A percentile compares a stretch with the other conserved stretches of the same genome.
These are phyloP conservation scores for Fragaria nilgerrensis DNA, from an alignment of 306 rosid genomes.

Conservation along the genomic window DNA sequence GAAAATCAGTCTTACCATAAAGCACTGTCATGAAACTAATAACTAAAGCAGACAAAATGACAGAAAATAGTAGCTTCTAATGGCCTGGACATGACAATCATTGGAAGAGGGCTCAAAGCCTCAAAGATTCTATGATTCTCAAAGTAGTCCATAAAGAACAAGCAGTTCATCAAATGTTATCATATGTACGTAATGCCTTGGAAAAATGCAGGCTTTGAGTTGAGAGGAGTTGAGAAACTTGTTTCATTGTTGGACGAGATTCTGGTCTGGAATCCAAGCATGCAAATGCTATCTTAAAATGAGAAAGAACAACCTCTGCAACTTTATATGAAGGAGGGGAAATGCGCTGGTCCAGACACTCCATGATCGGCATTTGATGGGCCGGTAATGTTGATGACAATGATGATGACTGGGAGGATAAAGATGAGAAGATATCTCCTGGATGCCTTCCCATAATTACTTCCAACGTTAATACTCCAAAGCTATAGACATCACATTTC, in stretches of 20 bases:
- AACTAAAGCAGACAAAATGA: background rate
- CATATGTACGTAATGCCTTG: background rate
- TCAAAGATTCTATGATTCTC: too few relatives aligned
- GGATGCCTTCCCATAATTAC: conserved; percentile 9
- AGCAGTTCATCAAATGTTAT: background rate
- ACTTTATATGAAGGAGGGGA: background rate
- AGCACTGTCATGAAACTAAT: background rate
- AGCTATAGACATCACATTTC: conserved; percentile 10
- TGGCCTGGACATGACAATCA: background rate
- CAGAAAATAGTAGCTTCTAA: background rate
- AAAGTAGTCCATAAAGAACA: background rate
- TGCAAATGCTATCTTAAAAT: background rate
- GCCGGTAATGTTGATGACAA: background rate
- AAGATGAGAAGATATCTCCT: background rate
- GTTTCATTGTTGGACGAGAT: conserved; percentile 12
- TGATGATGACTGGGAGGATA: background rate
- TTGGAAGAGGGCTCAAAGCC: background rate
- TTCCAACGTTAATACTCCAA: background rate
- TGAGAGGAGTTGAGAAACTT: conserved; percentile 6
- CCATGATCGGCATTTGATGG: background rate
- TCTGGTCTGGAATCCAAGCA: background rate
- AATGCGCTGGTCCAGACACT: conserved; percentile 5
- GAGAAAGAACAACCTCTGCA: background rate
- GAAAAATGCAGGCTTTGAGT: background rate
- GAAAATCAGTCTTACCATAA: background rate